These are phyloP conservation scores for Byssochlamys sp. DNA, from an alignment of 2,329 filamentous ascomycete genomes.

Conservation along the genomic window DNA sequence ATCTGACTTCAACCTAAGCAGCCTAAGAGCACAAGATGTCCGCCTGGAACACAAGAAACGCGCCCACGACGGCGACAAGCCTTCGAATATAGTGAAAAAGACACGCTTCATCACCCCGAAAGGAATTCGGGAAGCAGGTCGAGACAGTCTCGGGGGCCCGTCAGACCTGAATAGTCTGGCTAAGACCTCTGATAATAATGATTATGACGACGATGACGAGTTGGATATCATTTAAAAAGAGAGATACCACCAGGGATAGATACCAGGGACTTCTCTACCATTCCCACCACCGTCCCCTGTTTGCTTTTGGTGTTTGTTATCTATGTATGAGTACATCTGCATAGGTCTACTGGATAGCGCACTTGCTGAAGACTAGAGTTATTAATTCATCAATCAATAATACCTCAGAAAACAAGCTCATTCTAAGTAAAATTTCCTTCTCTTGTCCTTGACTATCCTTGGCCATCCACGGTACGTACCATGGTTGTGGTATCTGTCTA, in stretches of 20 bases:
- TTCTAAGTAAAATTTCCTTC: not conserved
- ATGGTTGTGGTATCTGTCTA: too few relatives aligned
- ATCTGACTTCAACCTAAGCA: conserved; percentile 16
- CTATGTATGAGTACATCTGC: not conserved
- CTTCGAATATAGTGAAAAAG: conserved; percentile 45
- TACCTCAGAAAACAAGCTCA: not conserved
- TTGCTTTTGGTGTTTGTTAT: not conserved
- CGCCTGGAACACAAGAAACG: conserved; percentile 34
- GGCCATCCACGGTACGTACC: too few relatives aligned
- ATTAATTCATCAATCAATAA: not conserved
- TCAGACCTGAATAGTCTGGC: conserved; percentile 28
- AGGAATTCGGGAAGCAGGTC: conserved; percentile 66
- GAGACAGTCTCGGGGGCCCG: conserved; percentile 56
- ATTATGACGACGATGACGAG: conserved; percentile 45
- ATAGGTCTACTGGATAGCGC: not conserved
- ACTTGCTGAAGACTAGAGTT: not conserved
- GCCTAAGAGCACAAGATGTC: conserved; percentile 30
- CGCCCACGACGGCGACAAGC: conserved; percentile 21
- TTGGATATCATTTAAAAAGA: conserved; percentile 36
- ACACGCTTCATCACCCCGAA: conserved; percentile 71
- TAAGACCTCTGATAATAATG: conserved; percentile 21
- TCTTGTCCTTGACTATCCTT: too few relatives aligned
- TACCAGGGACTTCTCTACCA: not conserved
- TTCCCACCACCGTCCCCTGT: not conserved
- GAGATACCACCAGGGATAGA: not conserved